phyloP scores from a whole-genome alignment of 73 alveolate species.

The Paramecium caudatum region DNA sequence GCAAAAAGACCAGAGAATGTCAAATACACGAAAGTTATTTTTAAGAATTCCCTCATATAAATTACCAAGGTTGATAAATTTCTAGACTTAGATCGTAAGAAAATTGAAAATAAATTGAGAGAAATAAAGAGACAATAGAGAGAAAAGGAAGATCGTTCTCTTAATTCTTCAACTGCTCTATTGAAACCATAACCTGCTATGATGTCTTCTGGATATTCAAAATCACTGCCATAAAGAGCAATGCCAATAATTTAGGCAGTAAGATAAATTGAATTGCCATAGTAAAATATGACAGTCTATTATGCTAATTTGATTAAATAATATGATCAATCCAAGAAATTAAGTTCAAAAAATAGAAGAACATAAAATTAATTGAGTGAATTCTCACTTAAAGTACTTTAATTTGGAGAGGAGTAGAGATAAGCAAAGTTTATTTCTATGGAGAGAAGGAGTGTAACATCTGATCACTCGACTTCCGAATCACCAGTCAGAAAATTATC shows the following conservation, averaged over 20 bases:
- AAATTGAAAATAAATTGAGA: background rate
- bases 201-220: background rate
- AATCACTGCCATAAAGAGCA: background rate
- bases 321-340: conserved; percentile 51
- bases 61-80: conserved; percentile 57
- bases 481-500: conserved; percentile 6
- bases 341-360: background rate
- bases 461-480: background rate
- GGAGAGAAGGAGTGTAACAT: conserved; percentile 24
- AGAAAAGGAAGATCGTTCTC: background rate
- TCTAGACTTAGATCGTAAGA: background rate
- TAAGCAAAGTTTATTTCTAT: conserved; percentile 25
- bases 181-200: background rate
- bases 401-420: conserved; percentile 32
- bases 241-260: background rate
- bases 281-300: conserved; percentile 43
- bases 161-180: background rate
- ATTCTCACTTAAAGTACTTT: conserved; percentile 1
- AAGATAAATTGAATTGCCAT: background rate
- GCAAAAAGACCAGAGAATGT: conserved; percentile 67
- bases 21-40: conserved; percentile 44
- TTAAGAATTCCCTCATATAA: background rate
- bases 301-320: conserved; percentile 38
- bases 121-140: background rate
- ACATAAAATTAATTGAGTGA: conserved; percentile 20